Evolutionary conservation across 345 rosid species (phyloP).

Genomic region (Mercurialis annua): DNA sequence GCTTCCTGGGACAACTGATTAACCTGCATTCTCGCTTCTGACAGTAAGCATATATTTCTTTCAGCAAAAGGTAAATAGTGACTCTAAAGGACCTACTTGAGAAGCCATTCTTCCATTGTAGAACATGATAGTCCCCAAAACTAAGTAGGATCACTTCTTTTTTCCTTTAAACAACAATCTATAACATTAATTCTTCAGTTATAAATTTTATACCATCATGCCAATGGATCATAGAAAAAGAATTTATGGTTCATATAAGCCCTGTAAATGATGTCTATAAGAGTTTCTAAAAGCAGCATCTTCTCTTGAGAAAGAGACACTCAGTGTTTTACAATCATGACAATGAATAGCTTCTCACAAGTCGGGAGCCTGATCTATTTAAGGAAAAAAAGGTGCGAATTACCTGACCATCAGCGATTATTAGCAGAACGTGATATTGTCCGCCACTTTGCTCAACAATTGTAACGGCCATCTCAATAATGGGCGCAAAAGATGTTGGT

Average conservation of each 20-base stretch:
- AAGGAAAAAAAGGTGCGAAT: conserved; percentile 5
- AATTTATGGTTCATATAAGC: background rate
- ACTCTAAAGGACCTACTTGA: background rate
- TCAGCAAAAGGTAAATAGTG: background rate
- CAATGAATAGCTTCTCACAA: background rate
- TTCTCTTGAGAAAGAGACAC: background rate
- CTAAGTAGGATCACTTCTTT: background rate
- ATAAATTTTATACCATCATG: background rate
- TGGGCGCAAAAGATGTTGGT: conserved; percentile 96
- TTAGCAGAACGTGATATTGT: conserved; percentile 89
- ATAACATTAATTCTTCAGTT: background rate
- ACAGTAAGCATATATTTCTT: background rate
- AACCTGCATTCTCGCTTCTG: background rate
- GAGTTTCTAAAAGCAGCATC: background rate
- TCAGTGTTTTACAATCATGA: background rate
- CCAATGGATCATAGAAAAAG: background rate
- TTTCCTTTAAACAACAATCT: background rate
- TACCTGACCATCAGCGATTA: conserved; percentile 99
- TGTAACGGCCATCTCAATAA: conserved; percentile 89
- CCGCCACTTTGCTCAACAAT: conserved; percentile 89
- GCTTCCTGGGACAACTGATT: background rate
- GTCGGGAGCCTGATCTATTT: background rate
- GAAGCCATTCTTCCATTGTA: background rate
- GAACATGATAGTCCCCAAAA: background rate
- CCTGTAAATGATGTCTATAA: background rate